Evolutionary conservation across 176 grass and related monocot species (phyloP), one percentile per base, ranked within the genome.

Genomic region (Raddia distichophylla): DNA sequence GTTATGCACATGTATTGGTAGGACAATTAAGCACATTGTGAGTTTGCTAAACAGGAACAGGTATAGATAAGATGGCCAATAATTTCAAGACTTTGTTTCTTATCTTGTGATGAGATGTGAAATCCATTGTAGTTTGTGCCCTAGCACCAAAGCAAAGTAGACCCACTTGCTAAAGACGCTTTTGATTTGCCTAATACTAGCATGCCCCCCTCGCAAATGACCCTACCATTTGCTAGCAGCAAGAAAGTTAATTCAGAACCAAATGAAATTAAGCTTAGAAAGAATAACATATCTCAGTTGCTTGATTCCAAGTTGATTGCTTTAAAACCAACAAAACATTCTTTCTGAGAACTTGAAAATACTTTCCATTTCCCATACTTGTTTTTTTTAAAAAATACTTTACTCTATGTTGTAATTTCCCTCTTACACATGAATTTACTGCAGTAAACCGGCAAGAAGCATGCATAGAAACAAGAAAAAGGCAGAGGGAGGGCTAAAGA

Each of bases 31-130:
- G 69, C 16, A 78, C 16, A 74, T 68, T 79, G 60, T 54, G 82
- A 82, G 75, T 61, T 83, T 80, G 59, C 81, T 67, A 68, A 61
- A 68, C 75, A 72, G 37, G 56, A 79, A 74, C 60, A 79, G n/a
- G 62, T 73, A 73, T 78, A 78, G 59, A 84, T 18, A 37, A 74
- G 54, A 35, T 69, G 52, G 66, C 68, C 60, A 88, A 79, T 73
- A 74, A 80, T 80, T 78, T 80, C 20, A 2, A 54, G 18, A 78
- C 71, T 70, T 87, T 87, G 45, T 69, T 70, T 87, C 62, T 82
- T 53, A 82, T 82, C 54, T 76, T 76, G 14, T 88, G 86, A 74
- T 71, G 60, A 64, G 42, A 67, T 80, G 77, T 55, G 76, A 86
- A 80, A 86, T 58, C 50, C 50, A 58, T 80, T 80, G 22, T 50